phyloP scores from a whole-genome alignment of 1,284 basidiomycete genomes.

The Rhodotorula glutinis region DNA sequence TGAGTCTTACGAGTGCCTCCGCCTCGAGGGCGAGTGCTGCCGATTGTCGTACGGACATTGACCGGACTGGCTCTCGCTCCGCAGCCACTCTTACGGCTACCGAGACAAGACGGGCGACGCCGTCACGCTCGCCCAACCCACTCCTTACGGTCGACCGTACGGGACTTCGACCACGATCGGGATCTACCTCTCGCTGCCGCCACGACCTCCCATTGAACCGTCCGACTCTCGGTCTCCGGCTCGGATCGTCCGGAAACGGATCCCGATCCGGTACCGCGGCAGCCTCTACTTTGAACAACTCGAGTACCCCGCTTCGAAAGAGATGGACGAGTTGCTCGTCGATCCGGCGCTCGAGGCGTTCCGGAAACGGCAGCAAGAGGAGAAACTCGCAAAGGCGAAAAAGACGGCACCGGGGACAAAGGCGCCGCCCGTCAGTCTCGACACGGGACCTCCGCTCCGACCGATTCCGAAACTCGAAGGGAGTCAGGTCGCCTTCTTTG shows the following conservation, averaged over 20 bases:
- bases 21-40: too few relatives aligned
- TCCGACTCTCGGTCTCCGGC: conserved; percentile 54
- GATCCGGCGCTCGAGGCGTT: conserved; percentile 53
- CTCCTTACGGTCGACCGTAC: conserved; percentile 71
- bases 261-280: conserved; percentile 91
- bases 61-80: too few relatives aligned
- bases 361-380: conserved; percentile 32
- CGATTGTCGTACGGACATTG: too few relatives aligned
- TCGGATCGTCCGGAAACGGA: conserved; percentile 74
- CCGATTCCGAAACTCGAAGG: conserved; percentile 66
- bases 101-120: conserved; percentile 90
- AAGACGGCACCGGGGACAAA: conserved; percentile 55
- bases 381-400: conserved; percentile 39
- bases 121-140: conserved; percentile 75
- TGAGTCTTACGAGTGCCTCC: neutral
- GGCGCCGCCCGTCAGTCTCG: conserved; percentile 41
- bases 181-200: conserved; percentile 85
- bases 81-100: conserved; percentile 76
- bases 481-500: conserved; percentile 81
- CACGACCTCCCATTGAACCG: conserved; percentile 37
- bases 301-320: conserved; percentile 86
- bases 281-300: conserved; percentile 93
- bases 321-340: conserved; percentile 69
- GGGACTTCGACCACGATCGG: conserved; percentile 84
- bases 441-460: conserved; percentile 54